Percentiles rank a stretch among this genome's conserved stretches.
Conservation (phyloP, 179 eudicot genomes). For the Drosera spatulata region DNA sequence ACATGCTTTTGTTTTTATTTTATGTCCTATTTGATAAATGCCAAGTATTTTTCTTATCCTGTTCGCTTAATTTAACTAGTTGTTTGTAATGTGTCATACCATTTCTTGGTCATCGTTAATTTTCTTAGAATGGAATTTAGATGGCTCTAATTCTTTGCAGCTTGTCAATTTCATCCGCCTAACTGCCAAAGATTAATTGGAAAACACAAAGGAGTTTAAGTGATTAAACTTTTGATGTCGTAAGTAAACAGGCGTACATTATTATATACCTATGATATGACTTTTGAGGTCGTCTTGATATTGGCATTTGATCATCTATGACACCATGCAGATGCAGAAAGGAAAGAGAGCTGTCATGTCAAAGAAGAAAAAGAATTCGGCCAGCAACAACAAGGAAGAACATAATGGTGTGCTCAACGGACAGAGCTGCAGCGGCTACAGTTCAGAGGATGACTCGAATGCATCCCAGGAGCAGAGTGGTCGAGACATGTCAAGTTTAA, state of each 20-base stretch:
- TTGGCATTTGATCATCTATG: neutral
- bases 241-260: no score
- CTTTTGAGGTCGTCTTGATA: neutral
- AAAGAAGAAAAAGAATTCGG: conserved; percentile 25
- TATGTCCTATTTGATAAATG: no score
- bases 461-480: conserved; percentile 17
- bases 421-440: conserved; percentile 23
- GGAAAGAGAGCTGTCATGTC: conserved; percentile 30
- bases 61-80: neutral
- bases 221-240: no score
- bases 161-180: no score
- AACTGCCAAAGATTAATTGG: no score
- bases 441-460: conserved; percentile 48
- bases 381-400: conserved; percentile 18
- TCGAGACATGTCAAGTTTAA: conserved; percentile 8
- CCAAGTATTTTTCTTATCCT: neutral
- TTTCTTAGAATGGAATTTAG: no score
- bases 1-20: no score
- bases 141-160: no score
- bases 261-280: no score
- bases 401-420: conserved; percentile 17
- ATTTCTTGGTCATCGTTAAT: no score
- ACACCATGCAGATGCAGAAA: conserved; percentile 21
- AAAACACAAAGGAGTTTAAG: no score
- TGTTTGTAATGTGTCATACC: neutral